These are phyloP conservation scores for Lachnellula suecica DNA, from an alignment of 2,329 filamentous ascomycete species.

Conservation along the genomic window DNA sequence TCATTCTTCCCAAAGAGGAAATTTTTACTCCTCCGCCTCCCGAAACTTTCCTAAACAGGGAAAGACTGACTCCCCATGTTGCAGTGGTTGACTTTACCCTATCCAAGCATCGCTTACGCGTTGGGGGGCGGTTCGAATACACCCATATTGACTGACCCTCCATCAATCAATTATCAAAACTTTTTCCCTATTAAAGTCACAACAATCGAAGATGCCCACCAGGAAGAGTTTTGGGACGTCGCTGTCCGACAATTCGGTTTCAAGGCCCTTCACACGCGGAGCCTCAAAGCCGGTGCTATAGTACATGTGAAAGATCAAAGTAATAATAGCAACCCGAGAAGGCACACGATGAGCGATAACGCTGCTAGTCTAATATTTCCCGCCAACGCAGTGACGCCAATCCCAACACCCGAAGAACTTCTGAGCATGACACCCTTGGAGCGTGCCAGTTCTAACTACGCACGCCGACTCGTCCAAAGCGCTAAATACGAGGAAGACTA, in stretches of 20 bases:
- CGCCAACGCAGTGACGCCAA: not conserved
- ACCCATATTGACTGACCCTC: slow-evolving; percentile 11
- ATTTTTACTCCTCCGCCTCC: too few species aligned
- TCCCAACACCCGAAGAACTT: not conserved
- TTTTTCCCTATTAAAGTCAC: slow-evolving; percentile 15
- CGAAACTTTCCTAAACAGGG: too few species aligned
- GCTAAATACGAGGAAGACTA: not conserved
- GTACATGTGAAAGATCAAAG: not conserved
- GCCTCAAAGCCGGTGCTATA: slow-evolving; percentile 2
- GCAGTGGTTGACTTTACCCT: not conserved
- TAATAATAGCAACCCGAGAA: not conserved
- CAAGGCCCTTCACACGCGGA: slow-evolving; percentile 12
- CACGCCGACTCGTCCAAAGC: not conserved
- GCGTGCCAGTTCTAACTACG: not conserved
- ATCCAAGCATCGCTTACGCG: not conserved
- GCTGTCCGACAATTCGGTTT: slow-evolving; percentile 13
- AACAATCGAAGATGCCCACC: slow-evolving; percentile 21
- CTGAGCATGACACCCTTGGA: not conserved
- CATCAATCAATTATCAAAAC: not conserved
- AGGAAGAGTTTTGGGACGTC: slow-evolving; percentile 21
- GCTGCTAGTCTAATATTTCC: too few species aligned
- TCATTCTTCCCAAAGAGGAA: too few species aligned
- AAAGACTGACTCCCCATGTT: too few species aligned
- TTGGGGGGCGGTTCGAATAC: not conserved
- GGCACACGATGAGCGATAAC: not conserved